A percentile compares a stretch with the other conserved stretches of the same genome.
Evolutionary conservation across 2,329 filamentous ascomycete species (phyloP).

Genomic region (Reticulascus tulasneorum): DNA sequence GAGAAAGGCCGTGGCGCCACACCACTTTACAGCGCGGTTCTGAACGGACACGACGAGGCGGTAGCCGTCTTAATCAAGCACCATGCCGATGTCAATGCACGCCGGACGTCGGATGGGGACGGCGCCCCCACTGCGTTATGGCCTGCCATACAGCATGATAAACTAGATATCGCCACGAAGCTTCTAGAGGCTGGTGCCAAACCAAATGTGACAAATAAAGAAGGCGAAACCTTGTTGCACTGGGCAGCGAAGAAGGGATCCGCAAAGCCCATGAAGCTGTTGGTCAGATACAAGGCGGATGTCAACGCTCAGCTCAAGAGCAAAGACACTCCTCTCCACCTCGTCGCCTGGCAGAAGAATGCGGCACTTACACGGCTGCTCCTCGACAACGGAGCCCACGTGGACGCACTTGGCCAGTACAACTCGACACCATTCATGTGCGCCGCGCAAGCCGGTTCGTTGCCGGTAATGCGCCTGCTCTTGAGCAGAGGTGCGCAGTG

Average conservation of each 20-base stretch:
- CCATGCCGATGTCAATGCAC: conserved; percentile 2
- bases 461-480: conserved; percentile 4
- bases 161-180: not conserved
- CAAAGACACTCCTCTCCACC: conserved; percentile 4
- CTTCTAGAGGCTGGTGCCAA: conserved; percentile 3
- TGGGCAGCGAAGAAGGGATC: conserved; percentile 1
- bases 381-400: conserved; percentile 1
- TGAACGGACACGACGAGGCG: not conserved
- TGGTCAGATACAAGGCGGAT: conserved; percentile 1
- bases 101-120: conserved; percentile 1
- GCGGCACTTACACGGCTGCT: conserved; percentile 3
- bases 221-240: conserved; percentile 1
- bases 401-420: not conserved
- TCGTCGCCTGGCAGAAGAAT: conserved; percentile 1
- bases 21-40: conserved; percentile 2
- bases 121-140: conserved; percentile 1
- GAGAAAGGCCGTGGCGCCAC: not conserved
- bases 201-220: not conserved
- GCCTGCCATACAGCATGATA: not conserved
- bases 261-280: not conserved
- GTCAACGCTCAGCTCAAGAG: not conserved
- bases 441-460: not conserved
- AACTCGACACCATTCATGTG: conserved; percentile 3
- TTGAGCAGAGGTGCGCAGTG: conserved; percentile 1
- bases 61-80: conserved; percentile 4